Evolutionary conservation across 495 filamentous ascomycete species (phyloP), one percentile per base, ranked within the genome.

Genomic region (Penicillium silybi): DNA sequence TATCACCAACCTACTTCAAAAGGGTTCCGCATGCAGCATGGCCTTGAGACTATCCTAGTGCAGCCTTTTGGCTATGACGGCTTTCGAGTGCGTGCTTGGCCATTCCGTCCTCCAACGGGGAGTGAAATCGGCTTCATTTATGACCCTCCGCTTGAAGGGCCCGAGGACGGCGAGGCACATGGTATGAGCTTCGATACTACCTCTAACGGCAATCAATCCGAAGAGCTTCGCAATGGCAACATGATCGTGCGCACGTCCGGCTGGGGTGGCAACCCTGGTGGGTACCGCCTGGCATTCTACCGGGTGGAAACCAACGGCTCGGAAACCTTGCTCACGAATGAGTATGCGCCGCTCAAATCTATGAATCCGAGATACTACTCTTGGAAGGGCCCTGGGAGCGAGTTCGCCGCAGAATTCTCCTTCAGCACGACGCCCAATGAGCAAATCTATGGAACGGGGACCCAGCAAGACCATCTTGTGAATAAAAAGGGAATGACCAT

Each of bases 21-120:
- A 34, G 64, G 64, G 0, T 56, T 64, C 18, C 58, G 58, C 13
- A 59, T 67, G 53, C 58, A 62, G 25, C 64, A 67, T 54, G 64
- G 64, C 19, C 57, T 64, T 32, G 64, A 67, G 50, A 67, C 61
- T 11, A 27, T 67, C 1, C 48, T 67, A 16, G 59, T 67, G n/a
- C 64, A 67, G 32, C 64, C 64, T 6, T 67, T 60, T 40, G 64
- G 64, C 7, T 67, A 67, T 45, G 64, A 67, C 39, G 64, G 64
- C 11, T 62, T 67, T 20, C 61, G 64, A 11, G 57, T 67, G 11
- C 64, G 64, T 7, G 64, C 64, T 0, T 67, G 64, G 64, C 61
- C 64, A 0, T 67, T 60, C 38, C 56, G 58, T 0, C 61, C 58
- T 5, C 64, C 64, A 16, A 58, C 56, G 6, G 64, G 64, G 8